These are phyloP conservation scores for Leccinellum luteum DNA, from an alignment of 768 basidiomycete genomes.

Conservation along the genomic window DNA sequence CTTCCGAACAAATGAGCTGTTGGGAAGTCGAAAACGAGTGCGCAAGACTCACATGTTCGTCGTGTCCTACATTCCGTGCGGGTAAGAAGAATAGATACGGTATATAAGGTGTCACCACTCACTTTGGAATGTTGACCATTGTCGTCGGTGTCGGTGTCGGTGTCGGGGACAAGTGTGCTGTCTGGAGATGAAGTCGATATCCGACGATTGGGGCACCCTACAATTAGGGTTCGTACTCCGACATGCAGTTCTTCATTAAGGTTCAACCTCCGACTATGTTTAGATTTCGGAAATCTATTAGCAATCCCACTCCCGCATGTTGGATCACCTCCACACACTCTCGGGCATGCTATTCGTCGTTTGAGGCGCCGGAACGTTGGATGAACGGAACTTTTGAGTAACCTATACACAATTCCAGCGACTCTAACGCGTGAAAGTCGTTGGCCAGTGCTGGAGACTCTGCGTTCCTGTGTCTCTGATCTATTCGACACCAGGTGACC, in stretches of 20 bases:
- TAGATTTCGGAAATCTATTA: too few species aligned
- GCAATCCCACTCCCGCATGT: too few species aligned
- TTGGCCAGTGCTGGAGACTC: too few species aligned
- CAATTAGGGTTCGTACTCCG: constrained; percentile 22
- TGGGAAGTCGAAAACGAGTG: not conserved
- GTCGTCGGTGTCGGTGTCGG: constrained; percentile 35
- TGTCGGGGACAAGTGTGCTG: constrained; percentile 13
- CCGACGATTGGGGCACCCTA: constrained; percentile 23
- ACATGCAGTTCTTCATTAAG: not conserved
- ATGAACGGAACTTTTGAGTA: constrained; percentile 7
- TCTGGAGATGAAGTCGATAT: too few species aligned
- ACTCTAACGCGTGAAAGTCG: too few species aligned
- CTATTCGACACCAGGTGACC: too few species aligned
- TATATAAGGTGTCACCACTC: constrained; percentile 30
- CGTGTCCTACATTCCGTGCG: constrained; percentile 61
- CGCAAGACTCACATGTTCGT: constrained; percentile 78
- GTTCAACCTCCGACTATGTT: not conserved
- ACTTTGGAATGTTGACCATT: constrained; percentile 98
- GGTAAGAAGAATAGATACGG: constrained; percentile 15
- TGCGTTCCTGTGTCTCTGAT: too few species aligned
- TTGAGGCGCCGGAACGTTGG: not conserved
- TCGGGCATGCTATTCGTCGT: not conserved
- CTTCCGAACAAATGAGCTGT: constrained; percentile 37
- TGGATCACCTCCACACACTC: not conserved
- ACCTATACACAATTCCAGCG: not conserved